Evolutionary conservation across 208 protist genomes (phyloP).

Genomic region (Entamoeba invadens): DNA sequence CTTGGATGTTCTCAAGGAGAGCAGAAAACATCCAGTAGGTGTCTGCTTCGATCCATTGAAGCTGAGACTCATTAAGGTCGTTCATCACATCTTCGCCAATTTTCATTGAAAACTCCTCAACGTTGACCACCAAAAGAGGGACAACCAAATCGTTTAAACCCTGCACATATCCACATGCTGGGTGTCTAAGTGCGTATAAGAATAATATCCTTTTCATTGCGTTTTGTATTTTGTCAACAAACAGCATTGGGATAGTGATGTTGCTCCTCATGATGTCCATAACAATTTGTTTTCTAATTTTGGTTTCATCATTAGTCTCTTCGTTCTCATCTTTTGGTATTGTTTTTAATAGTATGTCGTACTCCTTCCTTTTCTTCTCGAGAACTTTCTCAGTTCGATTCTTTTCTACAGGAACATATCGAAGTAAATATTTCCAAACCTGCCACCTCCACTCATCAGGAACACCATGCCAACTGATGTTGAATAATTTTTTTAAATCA

Average conservation of each 20-base stretch:
- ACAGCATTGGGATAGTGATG: too few relatives aligned
- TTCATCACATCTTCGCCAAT: too few relatives aligned
- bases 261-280: too few relatives aligned
- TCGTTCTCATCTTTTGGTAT: not conserved
- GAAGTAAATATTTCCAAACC: not conserved
- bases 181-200: not conserved
- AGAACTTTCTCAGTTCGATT: not conserved
- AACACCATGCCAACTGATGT: not conserved
- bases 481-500: not conserved
- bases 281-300: not conserved
- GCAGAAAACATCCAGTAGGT: not conserved
- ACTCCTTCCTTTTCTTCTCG: not conserved
- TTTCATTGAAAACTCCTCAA: too few relatives aligned
- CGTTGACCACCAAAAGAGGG: not conserved
- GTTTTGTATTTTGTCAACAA: too few relatives aligned
- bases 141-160: not conserved
- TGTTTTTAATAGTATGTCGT: not conserved
- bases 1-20: not conserved
- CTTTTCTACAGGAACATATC: not conserved
- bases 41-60: too few relatives aligned
- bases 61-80: too few relatives aligned
- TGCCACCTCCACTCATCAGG: not conserved
- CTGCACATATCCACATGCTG: constrained; percentile 11
- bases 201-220: not conserved
- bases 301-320: not conserved